These are phyloP conservation scores for Pseudogymnoascus sp. DNA, from an alignment of 2,329 filamentous ascomycete species.

Conservation along the genomic window DNA sequence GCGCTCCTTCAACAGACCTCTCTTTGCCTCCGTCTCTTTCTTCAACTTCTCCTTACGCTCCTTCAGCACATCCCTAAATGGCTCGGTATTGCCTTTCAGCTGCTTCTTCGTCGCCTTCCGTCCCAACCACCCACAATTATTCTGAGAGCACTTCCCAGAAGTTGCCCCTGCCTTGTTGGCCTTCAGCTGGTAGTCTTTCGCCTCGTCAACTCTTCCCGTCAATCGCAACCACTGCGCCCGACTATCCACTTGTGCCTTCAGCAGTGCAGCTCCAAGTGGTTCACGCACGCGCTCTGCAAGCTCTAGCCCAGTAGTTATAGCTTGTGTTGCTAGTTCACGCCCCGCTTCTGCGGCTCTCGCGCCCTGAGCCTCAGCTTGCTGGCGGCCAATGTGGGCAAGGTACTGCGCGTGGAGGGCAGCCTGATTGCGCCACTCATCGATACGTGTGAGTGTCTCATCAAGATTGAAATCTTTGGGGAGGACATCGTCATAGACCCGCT, in stretches of 20 bases:
- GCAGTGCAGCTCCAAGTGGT: constrained; percentile 38
- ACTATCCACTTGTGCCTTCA: constrained; percentile 48
- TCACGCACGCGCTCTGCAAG: constrained; percentile 22
- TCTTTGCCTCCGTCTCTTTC: not conserved
- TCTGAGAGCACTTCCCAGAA: not conserved
- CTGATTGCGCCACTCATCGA: not conserved
- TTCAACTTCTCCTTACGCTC: not conserved
- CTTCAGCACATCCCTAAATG: not conserved
- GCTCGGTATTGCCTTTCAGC: not conserved
- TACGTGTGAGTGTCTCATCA: not conserved
- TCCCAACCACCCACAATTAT: not conserved
- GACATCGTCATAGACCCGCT: not conserved
- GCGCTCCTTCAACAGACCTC: not conserved
- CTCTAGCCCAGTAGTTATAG: not conserved
- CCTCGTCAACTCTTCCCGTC: constrained; percentile 41
- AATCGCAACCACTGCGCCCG: constrained; percentile 51
- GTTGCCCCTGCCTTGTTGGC: constrained; percentile 30
- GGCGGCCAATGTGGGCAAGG: constrained; percentile 36
- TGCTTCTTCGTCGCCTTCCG: not conserved
- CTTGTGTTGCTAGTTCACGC: not conserved
- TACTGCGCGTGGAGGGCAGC: constrained; percentile 22
- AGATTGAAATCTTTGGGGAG: not conserved
- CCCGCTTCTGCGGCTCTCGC: not conserved
- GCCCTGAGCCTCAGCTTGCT: constrained; percentile 20
- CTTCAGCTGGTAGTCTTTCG: constrained; percentile 40